These are phyloP conservation scores for Cercis canadensis DNA, from an alignment of 306 rosid genomes.

Conservation along the genomic window DNA sequence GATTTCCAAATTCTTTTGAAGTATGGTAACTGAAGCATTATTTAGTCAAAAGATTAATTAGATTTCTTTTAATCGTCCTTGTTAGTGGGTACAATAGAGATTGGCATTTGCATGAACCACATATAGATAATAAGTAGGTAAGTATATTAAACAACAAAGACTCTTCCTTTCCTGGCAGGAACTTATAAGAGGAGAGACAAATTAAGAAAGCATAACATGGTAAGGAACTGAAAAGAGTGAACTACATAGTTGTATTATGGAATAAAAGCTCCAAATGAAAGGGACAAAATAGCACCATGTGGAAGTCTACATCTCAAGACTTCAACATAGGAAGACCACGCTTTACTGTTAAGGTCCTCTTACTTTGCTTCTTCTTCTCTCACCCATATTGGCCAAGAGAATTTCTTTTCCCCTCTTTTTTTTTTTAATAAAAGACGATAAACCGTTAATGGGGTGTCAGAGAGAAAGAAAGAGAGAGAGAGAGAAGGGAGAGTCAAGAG, in stretches of 20 bases:
- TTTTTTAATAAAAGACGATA: constrained; percentile 25
- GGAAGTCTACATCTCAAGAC: constrained; percentile 54
- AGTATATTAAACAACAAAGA: constrained; percentile 5
- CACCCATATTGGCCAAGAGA: constrained; percentile 35
- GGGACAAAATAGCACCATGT: constrained; percentile 69
- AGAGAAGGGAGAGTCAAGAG: constrained; percentile 16
- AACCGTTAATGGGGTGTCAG: constrained; percentile 62
- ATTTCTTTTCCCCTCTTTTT: not conserved
- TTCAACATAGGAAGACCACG: constrained; percentile 47
- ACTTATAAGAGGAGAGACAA: constrained; percentile 29
- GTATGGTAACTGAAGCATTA: too few relatives aligned
- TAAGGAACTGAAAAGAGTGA: constrained; percentile 8
- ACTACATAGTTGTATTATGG: constrained; percentile 12
- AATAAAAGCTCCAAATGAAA: constrained; percentile 61
- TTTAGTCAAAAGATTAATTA: too few relatives aligned
- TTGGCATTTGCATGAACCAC: constrained; percentile 19
- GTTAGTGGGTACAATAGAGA: too few relatives aligned
- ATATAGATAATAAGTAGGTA: not conserved
- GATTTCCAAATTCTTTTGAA: too few relatives aligned
- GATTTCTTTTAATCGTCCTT: too few relatives aligned
- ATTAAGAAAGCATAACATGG: constrained; percentile 31
- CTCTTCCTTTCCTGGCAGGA: not conserved
- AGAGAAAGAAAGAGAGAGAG: constrained; percentile 34
- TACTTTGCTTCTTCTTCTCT: constrained; percentile 8
- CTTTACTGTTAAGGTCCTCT: constrained; percentile 45